Evolutionary conservation across 1,284 basidiomycete species (phyloP), one percentile per base, ranked within the genome.

Genomic region (Trichosporon faecale): DNA sequence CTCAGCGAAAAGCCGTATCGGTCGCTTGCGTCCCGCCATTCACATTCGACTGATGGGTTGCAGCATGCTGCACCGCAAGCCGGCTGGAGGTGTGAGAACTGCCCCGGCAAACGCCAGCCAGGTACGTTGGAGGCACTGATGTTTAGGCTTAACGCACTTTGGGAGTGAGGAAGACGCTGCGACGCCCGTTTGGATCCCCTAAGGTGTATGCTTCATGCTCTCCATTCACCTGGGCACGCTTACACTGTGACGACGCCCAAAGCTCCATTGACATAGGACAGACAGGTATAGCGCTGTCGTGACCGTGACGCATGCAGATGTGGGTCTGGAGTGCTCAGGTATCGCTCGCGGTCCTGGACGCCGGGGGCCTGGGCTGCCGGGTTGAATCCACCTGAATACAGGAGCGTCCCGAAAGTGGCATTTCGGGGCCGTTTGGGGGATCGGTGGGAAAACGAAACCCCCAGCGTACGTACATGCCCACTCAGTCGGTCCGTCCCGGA

Each of bases 151-250:
- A 52, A 52, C 49, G 49, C 8, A 52, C 21, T 52, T 25, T 52
- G 49, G 14, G 35, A 37, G 35, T 12, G 11, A 1, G 14, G 35
- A 37, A 9, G 18, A 52, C 12, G 55, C 25, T 60, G 55, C 25
- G 25, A 60, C 25, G 25, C 55, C 21, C 9, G 11, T 14, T 27
- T 29, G 29, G 29, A 7, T 16, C 27, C 11, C 16, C 4, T 18
- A 61, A 61, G 57, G 57, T 61, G 29, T 18, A 61, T 61, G 57
- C 57, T 61, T 61, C 57, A 61, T 6, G 57, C 57, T 31, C 57
- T 61, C 57, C 57, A 61, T 61, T 61, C 57, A 61, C 29, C 23
- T 31, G 57, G 57, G 5, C 11, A 11, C 12, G 57, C 57, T n/a
- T 16, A 25, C 8, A 5, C 23, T 23, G 25, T 6, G 11, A 29